A percentile compares a stretch with the other conserved stretches of the same genome.
Evolutionary conservation across 2,329 filamentous ascomycete genomes (phyloP).

Genomic region (Neonectria neomacrospora): DNA sequence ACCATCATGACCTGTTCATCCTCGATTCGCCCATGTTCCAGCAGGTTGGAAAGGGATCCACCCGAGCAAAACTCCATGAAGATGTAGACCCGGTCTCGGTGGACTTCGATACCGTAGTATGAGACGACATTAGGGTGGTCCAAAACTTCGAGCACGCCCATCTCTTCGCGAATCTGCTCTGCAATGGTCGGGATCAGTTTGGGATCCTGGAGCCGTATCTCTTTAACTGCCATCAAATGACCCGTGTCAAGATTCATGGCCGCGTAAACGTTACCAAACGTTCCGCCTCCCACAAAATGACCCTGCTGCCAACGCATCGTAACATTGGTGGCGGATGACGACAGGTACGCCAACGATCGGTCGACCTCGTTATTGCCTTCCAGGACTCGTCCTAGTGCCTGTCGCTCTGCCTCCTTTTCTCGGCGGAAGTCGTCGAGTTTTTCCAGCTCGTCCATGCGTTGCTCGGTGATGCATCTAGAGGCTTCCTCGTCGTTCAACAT

Average conservation of each 20-base stretch:
- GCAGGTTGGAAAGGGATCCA: slow-evolving; percentile 85
- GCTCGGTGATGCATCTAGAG: slow-evolving; percentile 75
- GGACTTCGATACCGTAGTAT: slow-evolving; percentile 97
- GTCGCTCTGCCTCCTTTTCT: slow-evolving; percentile 84
- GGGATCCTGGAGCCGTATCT: slow-evolving; percentile 96
- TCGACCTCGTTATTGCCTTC: slow-evolving; percentile 97
- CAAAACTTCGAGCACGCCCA: slow-evolving; percentile 93
- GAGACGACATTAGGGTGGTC: slow-evolving; percentile 98
- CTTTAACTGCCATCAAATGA: slow-evolving; percentile 97
- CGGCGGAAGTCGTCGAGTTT: slow-evolving; percentile 83
- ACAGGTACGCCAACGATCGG: slow-evolving; percentile 91
- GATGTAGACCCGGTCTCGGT: slow-evolving; percentile 99
- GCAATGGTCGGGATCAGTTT: slow-evolving; percentile 95
- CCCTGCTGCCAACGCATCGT: slow-evolving; percentile 98
- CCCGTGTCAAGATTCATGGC: slow-evolving; percentile 97
- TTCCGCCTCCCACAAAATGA: slow-evolving; percentile 96
- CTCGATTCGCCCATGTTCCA: slow-evolving; percentile 97
- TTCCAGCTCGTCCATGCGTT: slow-evolving; percentile 77
- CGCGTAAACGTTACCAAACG: slow-evolving; percentile 96
- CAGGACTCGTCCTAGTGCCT: slow-evolving; percentile 87
- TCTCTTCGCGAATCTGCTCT: slow-evolving; percentile 94
- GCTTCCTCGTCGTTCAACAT: slow-evolving; percentile 87
- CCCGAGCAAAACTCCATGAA: slow-evolving; percentile 99
- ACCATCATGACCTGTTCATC: slow-evolving; percentile 98
- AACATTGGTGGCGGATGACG: slow-evolving; percentile 93